Base-by-base conservation (phyloP, 495 filamentous ascomycete genomes). In the Alectoria sarmentosa region DNA sequence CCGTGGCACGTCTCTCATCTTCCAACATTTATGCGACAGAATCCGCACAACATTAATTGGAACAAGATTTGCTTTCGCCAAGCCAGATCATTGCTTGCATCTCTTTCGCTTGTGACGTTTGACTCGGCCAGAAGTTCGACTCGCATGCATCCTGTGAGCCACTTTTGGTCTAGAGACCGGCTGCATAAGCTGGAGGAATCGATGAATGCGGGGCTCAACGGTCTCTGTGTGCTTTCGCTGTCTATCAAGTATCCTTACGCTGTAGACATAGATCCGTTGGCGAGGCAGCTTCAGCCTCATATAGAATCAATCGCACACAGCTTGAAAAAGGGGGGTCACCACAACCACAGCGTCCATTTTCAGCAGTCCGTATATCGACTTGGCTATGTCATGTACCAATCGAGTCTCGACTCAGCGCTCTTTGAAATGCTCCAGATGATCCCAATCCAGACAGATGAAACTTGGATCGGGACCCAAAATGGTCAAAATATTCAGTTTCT, bases 271-370 rank as follows among this genome's bases (percentile, higher is more conserved):
- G 28, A 54, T 19, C 13, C 49, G 30, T 54, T 30, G 49, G 30
- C 26, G 49, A 28, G 17, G 14, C 49, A 54, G 49, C 49, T 54
- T 28, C 49, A 54, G 49, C 49, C 49, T 32, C 49, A 54, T 54
- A 32, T 54, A 14, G 49, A 54, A 28, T 54, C 5, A 8, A 32
- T 54, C 28, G 19, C 14, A 32, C 4, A 30, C 1, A 23, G 30
- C 2, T 9, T 17, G 1, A 14, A 32, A 11, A 26, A 19, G 49
- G 4, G 17, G 28, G 32, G 10, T 15, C n/a, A 28, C 23, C 2
- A 30, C 48, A 15, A 15, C 28, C 7, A 30, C 49, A 7, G 8
- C 15, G 17, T 54, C 14, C 11, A 54, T 30, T 15, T 54, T 4
- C 49, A 54, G 9, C 49, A 54, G 28, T 54, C 1, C 8, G 30